A percentile compares a stretch with the other conserved stretches of the same genome.
Conservation (phyloP, 495 filamentous ascomycete genomes). For the Platismatia glauca region DNA sequence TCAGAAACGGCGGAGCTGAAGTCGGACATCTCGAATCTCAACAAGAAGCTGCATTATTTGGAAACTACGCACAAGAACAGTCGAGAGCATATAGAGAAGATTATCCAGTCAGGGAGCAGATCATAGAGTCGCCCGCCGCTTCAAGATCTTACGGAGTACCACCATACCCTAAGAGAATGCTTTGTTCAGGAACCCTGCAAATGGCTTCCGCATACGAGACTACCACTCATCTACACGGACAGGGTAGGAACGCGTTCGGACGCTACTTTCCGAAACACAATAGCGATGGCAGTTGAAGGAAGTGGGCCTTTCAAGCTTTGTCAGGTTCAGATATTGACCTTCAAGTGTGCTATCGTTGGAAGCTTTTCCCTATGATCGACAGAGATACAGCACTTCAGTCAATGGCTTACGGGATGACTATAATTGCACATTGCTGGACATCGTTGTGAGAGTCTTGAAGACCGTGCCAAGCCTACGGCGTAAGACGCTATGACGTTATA, state of each 20-base stretch:
- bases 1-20: slow-evolving; percentile 68
- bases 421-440: neutral
- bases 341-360: neutral
- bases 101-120: slow-evolving; percentile 48
- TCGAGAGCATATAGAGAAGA: slow-evolving; percentile 77
- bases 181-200: neutral
- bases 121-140: neutral
- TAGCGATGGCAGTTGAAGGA: neutral
- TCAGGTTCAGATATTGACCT: neutral
- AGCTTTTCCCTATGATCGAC: neutral
- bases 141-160: neutral
- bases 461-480: neutral
- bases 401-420: too few relatives aligned
- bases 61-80: slow-evolving; percentile 95
- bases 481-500: neutral
- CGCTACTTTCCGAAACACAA: neutral
- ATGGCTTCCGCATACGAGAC: neutral
- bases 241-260: neutral
- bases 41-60: slow-evolving; percentile 87
- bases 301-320: neutral
- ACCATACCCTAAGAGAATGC: neutral
- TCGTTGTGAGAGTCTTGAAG: neutral
- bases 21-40: slow-evolving; percentile 64
- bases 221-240: neutral
- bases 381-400: neutral